Percentiles rank a stretch among this genome's conserved stretches.
Evolutionary conservation across 1,284 basidiomycete genomes (phyloP).

Genomic region (Ganoderma boninense): DNA sequence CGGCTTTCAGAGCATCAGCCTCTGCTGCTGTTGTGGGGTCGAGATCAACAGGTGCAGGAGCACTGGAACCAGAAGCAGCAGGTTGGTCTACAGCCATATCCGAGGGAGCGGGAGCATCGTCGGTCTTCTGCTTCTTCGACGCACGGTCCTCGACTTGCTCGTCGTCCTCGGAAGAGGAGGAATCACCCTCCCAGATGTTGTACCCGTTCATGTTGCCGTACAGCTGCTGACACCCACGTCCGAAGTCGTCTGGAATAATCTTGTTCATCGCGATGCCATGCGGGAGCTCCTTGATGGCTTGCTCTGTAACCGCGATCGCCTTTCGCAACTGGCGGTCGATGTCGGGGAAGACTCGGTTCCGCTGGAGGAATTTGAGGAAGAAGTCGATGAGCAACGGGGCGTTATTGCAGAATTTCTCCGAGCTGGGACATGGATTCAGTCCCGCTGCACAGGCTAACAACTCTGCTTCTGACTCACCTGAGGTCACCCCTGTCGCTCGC

Average conservation of each 20-base stretch:
- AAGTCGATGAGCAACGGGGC: conserved; percentile 66
- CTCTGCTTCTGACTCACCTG: no score
- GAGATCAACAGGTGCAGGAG: background rate
- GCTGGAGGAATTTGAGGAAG: conserved; percentile 68
- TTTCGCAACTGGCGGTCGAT: conserved; percentile 54
- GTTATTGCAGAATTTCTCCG: conserved; percentile 40
- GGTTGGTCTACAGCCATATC: background rate
- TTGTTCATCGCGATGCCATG: conserved; percentile 60
- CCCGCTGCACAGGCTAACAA: no score
- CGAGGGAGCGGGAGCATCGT: conserved; percentile 16
- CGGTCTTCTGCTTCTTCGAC: conserved; percentile 38
- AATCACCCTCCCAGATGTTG: conserved; percentile 2
- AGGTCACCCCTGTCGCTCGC: conserved; percentile 69
- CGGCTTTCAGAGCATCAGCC: conserved; percentile 24
- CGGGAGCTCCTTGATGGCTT: conserved; percentile 65
- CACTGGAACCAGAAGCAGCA: background rate
- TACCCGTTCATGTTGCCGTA: conserved; percentile 48
- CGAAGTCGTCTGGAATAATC: conserved; percentile 63
- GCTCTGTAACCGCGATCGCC: conserved; percentile 57
- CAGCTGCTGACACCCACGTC: conserved; percentile 51
- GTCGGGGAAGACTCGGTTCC: conserved; percentile 61
- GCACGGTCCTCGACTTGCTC: conserved; percentile 19
- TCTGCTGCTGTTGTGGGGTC: background rate
- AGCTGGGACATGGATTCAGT: conserved; percentile 42
- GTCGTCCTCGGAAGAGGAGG: conserved; percentile 17